Percentiles rank a stretch among this genome's conserved stretches.
Conservation (phyloP, 257 asterid genomes). For the Solanum sejunctum region DNA sequence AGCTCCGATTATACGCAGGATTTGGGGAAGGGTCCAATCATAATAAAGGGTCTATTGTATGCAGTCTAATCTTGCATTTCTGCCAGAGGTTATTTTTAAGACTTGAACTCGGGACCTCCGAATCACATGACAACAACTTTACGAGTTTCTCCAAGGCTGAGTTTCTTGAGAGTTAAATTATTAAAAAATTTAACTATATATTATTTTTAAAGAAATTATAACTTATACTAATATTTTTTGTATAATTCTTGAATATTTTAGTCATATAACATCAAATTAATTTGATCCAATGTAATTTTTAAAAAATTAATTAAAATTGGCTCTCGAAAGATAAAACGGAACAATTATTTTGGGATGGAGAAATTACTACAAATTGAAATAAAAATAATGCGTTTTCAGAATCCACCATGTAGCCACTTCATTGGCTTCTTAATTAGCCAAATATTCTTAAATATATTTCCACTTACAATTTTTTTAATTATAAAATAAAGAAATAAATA, state of each 20-base stretch:
- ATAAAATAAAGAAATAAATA: not conserved
- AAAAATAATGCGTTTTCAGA: not conserved
- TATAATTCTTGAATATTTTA: not conserved
- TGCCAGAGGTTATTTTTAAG: too few species aligned
- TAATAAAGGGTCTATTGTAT: too few species aligned
- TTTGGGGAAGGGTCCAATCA: too few species aligned
- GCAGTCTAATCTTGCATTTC: too few species aligned
- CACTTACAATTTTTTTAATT: not conserved
- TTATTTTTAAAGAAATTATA: not conserved
- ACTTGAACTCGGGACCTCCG: too few species aligned
- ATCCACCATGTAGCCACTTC: conserved; percentile 9
- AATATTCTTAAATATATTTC: not conserved
- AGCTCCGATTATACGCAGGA: rapidly evolving
- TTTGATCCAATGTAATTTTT: not conserved
- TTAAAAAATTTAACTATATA: not conserved
- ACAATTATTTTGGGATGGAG: not conserved
- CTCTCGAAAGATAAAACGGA: not conserved
- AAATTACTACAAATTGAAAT: not conserved
- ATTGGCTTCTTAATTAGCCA: not conserved
- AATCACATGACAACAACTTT: too few species aligned
- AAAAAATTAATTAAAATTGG: not conserved
- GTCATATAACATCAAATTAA: not conserved
- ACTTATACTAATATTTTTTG: not conserved
- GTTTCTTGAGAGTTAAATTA: not conserved
- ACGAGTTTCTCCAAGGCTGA: too few species aligned